These are phyloP conservation scores for Triticum monococcum DNA, from an alignment of 176 grass and related monocot genomes.

Conservation along the genomic window DNA sequence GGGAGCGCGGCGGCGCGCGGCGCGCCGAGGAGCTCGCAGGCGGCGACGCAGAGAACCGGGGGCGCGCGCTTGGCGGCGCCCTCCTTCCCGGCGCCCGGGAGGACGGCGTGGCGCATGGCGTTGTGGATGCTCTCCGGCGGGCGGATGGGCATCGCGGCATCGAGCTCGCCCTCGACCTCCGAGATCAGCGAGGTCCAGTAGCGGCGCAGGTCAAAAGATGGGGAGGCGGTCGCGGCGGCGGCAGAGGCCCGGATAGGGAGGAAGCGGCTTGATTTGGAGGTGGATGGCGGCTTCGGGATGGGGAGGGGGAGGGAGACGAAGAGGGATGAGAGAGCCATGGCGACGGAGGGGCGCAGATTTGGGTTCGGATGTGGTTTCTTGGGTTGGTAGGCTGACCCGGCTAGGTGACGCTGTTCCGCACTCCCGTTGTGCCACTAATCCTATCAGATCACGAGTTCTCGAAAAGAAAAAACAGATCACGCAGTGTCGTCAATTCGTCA, in stretches of 20 bases:
- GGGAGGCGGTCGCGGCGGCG: constrained; percentile 15
- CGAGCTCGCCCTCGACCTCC: constrained; percentile 74
- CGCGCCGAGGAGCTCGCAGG: constrained; percentile 79
- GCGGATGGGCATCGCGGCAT: constrained; percentile 65
- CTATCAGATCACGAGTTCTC: background rate
- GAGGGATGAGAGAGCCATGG: constrained; percentile 69
- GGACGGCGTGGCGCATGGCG: constrained; percentile 82
- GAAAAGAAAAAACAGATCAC: background rate
- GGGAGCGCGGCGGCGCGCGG: constrained; percentile 63
- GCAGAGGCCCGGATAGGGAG: constrained; percentile 32
- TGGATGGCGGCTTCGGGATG: constrained; percentile 28
- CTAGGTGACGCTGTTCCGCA: background rate
- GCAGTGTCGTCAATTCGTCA: background rate
- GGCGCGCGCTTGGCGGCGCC: constrained; percentile 73
- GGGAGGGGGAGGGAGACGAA: constrained; percentile 24
- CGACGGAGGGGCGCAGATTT: constrained; percentile 8
- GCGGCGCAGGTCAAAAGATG: constrained; percentile 69
- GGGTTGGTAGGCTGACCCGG: background rate
- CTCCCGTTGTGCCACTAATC: background rate
- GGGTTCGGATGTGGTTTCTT: constrained; percentile 22
- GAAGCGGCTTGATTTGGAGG: constrained; percentile 15
- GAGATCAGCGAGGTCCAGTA: constrained; percentile 87
- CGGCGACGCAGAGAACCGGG: constrained; percentile 78
- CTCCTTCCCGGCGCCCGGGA: constrained; percentile 59
- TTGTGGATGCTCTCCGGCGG: constrained; percentile 68